A percentile compares a stretch with the other conserved stretches of the same genome.
These are phyloP conservation scores for Epichloe sibirici DNA, from an alignment of 2,329 filamentous ascomycete genomes.

Conservation along the genomic window DNA sequence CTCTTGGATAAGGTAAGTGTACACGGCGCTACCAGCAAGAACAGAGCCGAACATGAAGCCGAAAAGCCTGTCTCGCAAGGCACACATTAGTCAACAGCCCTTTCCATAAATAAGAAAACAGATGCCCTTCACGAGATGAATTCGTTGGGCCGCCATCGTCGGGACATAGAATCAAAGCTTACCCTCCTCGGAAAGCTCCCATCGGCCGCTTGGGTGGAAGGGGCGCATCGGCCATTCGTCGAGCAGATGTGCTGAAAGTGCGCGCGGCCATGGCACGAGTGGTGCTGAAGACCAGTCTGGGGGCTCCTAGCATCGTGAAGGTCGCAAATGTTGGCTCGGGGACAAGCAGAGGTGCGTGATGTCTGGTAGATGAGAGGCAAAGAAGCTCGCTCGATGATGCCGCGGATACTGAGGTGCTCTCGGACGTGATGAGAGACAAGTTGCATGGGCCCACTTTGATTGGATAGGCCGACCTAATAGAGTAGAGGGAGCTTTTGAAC, in stretches of 20 bases:
- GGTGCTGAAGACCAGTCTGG: constrained; percentile 31
- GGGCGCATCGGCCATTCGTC: constrained; percentile 31
- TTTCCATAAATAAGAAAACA: neutral
- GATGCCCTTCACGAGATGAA: neutral
- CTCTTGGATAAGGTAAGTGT: constrained; percentile 87
- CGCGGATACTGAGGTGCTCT: too few species aligned
- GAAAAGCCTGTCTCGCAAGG: constrained; percentile 51
- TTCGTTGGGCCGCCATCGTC: neutral
- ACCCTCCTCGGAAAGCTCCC: constrained; percentile 51
- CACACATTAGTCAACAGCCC: neutral
- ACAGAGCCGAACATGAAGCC: constrained; percentile 83
- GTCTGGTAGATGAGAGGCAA: constrained; percentile 1
- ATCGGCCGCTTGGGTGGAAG: constrained; percentile 46
- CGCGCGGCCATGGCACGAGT: constrained; percentile 24
- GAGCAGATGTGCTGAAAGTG: constrained; percentile 39
- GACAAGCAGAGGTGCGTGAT: neutral
- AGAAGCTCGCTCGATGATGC: neutral
- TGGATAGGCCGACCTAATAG: neutral
- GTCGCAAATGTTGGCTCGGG: neutral
- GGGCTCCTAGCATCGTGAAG: constrained; percentile 27
- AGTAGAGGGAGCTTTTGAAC: neutral
- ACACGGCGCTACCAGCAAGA: constrained; percentile 67
- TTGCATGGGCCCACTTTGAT: constrained; percentile 8
- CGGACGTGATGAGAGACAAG: too few species aligned
- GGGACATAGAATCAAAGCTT: constrained; percentile 18